Base-by-base conservation (phyloP, 306 rosid genomes). In the Amphicarpaea edgeworthii region DNA sequence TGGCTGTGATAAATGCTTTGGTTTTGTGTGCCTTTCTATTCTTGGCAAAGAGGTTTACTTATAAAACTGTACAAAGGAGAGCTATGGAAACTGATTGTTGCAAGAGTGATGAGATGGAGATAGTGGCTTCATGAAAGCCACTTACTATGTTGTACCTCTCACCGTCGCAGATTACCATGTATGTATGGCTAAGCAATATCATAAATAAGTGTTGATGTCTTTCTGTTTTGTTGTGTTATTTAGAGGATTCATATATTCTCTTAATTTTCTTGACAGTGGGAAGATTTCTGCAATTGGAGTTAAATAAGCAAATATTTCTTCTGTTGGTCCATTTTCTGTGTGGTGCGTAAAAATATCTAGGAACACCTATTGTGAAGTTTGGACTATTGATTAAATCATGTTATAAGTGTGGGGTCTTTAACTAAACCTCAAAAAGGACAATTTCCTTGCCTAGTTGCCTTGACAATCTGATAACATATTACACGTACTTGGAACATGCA, bases 1-100 rank as follows among this genome's bases (percentile, higher is more conserved):
- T 86, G 40, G 82, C 84, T 3, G 59, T 55, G 9, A 45, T 84
- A 10, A 60, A 42, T 70, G 77, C 70, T 72, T 66, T 83, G 16
- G 76, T 83, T 78, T 53, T 86, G 19, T 76, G 83, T 79, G 28
- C 5, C 0, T 84, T 58, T 67, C 28, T 81, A 12, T 14, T 72
- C 0, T 15, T 86, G 61, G 76, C 88, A 14, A 86, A 53, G 5
- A 76, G 78, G 76, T 84, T 81, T 38, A 84, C 81, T 82, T 86
- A 86, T 46, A 86, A 86, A 70, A 5, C 72, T 0, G 77, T 84
- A 11, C 76, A 77, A 42, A 59, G 57, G 17, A 72, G 46, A 15
- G 37, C 0, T 20, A 70, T 15, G 17, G 75, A 57, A 62, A 65
- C 3, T 32, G 76, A 77, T 34, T 47, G 20, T 51, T 19, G 12